A percentile compares a stretch with the other conserved stretches of the same genome.
Conservation (phyloP, 2,329 filamentous ascomycete species). For the Arachnomyces sp. region DNA sequence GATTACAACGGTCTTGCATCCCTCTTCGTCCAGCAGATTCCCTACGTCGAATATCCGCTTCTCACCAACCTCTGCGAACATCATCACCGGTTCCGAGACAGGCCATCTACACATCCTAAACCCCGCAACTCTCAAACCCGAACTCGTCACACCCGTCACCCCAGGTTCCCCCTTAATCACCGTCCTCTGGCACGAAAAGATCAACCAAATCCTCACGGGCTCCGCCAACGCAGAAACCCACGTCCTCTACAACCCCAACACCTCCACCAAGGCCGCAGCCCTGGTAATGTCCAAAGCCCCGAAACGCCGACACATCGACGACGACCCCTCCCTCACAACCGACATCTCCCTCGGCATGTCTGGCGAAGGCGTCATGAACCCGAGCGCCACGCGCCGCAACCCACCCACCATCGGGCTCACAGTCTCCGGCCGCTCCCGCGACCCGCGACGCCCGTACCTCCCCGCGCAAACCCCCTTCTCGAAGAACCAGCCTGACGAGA, state of each 20-base stretch:
- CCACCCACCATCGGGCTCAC: conserved; percentile 63
- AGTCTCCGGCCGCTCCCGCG: conserved; percentile 64
- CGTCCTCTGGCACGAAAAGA: conserved; percentile 83
- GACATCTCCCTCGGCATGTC: conserved; percentile 74
- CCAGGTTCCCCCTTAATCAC: conserved; percentile 72
- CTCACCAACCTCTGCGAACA: conserved; percentile 70
- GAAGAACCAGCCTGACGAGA: conserved; percentile 81
- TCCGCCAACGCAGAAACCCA: conserved; percentile 86
- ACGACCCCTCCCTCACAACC: conserved; percentile 78
- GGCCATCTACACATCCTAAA: conserved; percentile 90
- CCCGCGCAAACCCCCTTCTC: conserved; percentile 82
- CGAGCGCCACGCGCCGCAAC: conserved; percentile 52
- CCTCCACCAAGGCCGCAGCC: conserved; percentile 71
- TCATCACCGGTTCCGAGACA: conserved; percentile 79
- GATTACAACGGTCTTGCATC: conserved; percentile 67
- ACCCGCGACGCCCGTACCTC: conserved; percentile 77
- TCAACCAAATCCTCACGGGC: conserved; percentile 93
- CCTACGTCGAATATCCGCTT: conserved; percentile 83
- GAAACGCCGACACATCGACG: conserved; percentile 91
- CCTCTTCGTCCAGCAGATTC: conserved; percentile 75
- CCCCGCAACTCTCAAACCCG: conserved; percentile 76
- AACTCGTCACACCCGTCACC: conserved; percentile 82
- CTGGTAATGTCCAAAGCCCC: conserved; percentile 87
- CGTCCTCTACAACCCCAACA: conserved; percentile 80
- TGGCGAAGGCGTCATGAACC: conserved; percentile 69